Conservation (phyloP, 1,139 yeast species). For the Nakaseomyces delphensis region DNA sequence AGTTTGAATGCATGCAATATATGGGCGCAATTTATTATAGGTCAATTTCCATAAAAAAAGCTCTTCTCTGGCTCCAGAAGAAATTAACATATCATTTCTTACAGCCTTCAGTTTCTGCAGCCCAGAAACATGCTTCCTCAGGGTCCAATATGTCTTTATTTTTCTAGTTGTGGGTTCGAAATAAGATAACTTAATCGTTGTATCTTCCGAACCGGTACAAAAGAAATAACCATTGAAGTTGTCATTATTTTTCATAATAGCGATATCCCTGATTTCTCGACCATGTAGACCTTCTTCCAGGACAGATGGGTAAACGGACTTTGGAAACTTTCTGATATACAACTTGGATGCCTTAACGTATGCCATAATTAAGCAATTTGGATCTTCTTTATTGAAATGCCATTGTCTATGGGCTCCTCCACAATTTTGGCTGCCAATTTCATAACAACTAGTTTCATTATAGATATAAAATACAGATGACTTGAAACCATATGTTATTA, state of each 20-base stretch:
- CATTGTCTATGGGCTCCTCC: conserved; percentile 91
- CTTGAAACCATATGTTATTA: conserved; percentile 70
- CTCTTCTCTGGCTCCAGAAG: conserved; percentile 89
- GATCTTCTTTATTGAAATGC: conserved; percentile 33
- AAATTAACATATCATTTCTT: conserved; percentile 42
- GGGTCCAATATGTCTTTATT: conserved; percentile 46
- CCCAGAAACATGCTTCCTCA: conserved; percentile 82
- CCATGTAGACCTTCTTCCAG: conserved; percentile 72
- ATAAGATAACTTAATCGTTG: conserved; percentile 53
- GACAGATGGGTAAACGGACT: conserved; percentile 25
- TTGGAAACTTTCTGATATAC: conserved; percentile 31
- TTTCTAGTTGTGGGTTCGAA: conserved; percentile 36
- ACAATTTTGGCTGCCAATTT: conserved; percentile 62
- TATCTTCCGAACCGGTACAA: conserved; percentile 84
- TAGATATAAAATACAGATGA: conserved; percentile 71
- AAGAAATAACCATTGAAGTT: conserved; percentile 33
- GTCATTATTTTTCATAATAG: conserved; percentile 34
- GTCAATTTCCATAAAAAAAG: conserved; percentile 65
- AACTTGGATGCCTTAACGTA: conserved; percentile 51
- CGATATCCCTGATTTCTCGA: conserved; percentile 68
- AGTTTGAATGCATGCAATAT: conserved; percentile 39
- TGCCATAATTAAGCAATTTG: conserved; percentile 31
- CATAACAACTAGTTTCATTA: conserved; percentile 73
- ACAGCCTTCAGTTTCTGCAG: conserved; percentile 67
- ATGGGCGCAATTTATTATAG: conserved; percentile 34